Conservation (phyloP, 2,329 filamentous ascomycete species). For the Drechslerella coelobrocha region DNA sequence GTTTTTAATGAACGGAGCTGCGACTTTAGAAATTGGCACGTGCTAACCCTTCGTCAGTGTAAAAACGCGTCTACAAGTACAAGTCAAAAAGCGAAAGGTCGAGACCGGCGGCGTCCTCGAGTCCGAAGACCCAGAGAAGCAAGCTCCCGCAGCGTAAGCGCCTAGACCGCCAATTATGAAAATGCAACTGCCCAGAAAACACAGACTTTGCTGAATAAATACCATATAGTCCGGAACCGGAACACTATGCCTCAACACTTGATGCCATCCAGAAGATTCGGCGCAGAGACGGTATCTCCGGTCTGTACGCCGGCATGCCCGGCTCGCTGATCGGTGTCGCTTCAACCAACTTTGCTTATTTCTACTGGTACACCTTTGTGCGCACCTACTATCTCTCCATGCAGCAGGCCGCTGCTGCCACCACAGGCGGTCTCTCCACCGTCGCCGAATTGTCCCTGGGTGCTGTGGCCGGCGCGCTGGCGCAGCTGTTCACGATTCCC, state of each 20-base stretch:
- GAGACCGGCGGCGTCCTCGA: slow-evolving; percentile 48
- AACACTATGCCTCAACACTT: slow-evolving; percentile 84
- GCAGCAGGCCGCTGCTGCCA: slow-evolving; percentile 59
- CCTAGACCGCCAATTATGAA: not conserved
- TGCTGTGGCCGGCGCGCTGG: slow-evolving; percentile 84
- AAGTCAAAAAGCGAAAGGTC: slow-evolving; percentile 72
- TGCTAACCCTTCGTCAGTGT: slow-evolving; percentile 66
- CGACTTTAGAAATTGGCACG: slow-evolving; percentile 8
- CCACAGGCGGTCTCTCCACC: slow-evolving; percentile 68
- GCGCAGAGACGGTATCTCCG: slow-evolving; percentile 76
- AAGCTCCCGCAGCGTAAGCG: slow-evolving; percentile 37
- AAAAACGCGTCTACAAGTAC: slow-evolving; percentile 94
- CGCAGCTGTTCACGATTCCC: slow-evolving; percentile 95
- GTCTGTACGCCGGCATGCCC: slow-evolving; percentile 87
- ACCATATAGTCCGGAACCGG: slow-evolving; percentile 56
- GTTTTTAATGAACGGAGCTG: slow-evolving; percentile 11
- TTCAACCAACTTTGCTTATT: slow-evolving; percentile 98
- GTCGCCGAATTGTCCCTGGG: slow-evolving; percentile 82
- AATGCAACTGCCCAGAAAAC: not conserved
- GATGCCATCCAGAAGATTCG: slow-evolving; percentile 88
- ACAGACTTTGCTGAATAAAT: not conserved
- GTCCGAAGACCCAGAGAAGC: slow-evolving; percentile 43
- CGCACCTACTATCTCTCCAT: slow-evolving; percentile 75
- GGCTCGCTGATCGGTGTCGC: slow-evolving; percentile 89
- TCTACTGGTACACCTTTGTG: slow-evolving; percentile 79